phyloP scores from a whole-genome alignment of 73 alveolate genomes.

The Paramecium sexaurelia region DNA sequence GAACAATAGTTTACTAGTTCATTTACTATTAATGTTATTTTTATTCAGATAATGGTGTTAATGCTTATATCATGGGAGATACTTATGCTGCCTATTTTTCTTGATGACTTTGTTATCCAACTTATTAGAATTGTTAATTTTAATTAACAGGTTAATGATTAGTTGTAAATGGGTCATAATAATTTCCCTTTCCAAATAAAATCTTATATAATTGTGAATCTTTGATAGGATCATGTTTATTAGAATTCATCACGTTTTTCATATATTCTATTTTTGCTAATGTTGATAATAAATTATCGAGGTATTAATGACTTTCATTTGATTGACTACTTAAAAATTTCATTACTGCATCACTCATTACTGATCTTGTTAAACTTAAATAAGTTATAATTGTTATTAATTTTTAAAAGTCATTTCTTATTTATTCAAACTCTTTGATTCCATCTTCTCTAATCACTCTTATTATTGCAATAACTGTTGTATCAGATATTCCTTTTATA shows the following conservation, averaged over 20 bases:
- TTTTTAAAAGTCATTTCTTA: conserved; percentile 8
- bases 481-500: neutral
- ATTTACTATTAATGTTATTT: neutral
- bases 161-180: conserved; percentile 2
- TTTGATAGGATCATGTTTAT: neutral
- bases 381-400: neutral
- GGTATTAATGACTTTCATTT: neutral
- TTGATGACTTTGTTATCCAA: neutral
- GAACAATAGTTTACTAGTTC: neutral
- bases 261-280: neutral
- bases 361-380: conserved; percentile 27
- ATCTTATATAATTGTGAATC: neutral
- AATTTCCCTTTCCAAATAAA: neutral
- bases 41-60: neutral
- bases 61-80: neutral
- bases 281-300: neutral
- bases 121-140: neutral
- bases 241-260: neutral
- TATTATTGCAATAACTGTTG: neutral
- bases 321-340: neutral
- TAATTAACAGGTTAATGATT: neutral
- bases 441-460: conserved; percentile 16
- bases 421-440: neutral
- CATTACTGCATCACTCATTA: conserved; percentile 29
- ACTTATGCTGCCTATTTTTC: neutral